These are phyloP conservation scores for Endotrypanum monterogeii DNA, from an alignment of 208 protist species.

Conservation along the genomic window DNA sequence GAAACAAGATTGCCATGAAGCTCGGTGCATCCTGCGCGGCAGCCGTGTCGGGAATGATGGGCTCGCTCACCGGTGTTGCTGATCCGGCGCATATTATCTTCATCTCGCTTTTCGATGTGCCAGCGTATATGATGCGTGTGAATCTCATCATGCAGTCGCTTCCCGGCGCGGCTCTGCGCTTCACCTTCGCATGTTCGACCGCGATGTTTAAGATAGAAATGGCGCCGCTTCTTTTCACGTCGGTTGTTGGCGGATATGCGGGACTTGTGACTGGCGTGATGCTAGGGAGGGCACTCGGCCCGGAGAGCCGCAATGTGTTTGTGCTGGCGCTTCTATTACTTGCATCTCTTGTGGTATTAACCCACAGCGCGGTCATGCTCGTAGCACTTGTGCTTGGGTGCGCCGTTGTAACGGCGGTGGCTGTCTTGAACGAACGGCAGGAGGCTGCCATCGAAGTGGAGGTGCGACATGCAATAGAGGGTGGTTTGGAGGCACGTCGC, in stretches of 20 bases:
- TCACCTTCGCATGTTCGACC: constrained; percentile 32
- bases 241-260: constrained; percentile 31
- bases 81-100: constrained; percentile 54
- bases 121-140: constrained; percentile 44
- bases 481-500: constrained; percentile 19
- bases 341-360: constrained; percentile 43
- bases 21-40: constrained; percentile 28
- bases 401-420: constrained; percentile 14
- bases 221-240: constrained; percentile 33
- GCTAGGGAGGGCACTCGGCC: constrained; percentile 45
- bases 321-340: constrained; percentile 42
- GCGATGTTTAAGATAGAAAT: constrained; percentile 28
- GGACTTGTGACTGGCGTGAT: constrained; percentile 35
- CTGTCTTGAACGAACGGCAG: constrained; percentile 32
- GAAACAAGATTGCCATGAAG: constrained; percentile 32
- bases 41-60: constrained; percentile 36
- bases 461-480: constrained; percentile 28
- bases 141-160: constrained; percentile 50
- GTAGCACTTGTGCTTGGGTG: constrained; percentile 12
- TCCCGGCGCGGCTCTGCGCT: constrained; percentile 33
- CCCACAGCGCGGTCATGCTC: constrained; percentile 27
- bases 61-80: constrained; percentile 42
- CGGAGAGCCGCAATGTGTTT: constrained; percentile 39
- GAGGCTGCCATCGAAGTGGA: constrained; percentile 22
- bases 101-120: constrained; percentile 43